Base-by-base conservation (phyloP, 371 early-diverging fungal genomes). In the Mucor ambiguus region DNA sequence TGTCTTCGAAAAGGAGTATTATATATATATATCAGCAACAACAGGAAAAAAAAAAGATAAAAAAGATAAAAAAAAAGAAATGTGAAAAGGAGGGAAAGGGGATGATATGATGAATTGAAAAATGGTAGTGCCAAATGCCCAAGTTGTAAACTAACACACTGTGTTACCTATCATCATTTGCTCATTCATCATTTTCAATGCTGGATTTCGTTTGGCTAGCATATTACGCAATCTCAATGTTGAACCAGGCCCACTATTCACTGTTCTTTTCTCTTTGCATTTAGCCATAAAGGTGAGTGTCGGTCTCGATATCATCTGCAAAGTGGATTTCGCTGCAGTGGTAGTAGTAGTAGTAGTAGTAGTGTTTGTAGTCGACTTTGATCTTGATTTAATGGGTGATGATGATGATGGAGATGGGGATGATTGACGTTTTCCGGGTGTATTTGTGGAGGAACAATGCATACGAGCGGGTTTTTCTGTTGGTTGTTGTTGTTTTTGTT, bases 181-280 rank as follows among this genome's bases (percentile, higher is more conserved):
- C n/a, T 57, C 32, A 57, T 30, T 57, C 3, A 57, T 32, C 30
- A 57, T 57, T 30, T 57, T 57, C 32, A 29, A 35, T n/a, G 60
- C 32, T 33, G 46, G 61, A 35, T 49, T 66, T 66, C 80, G 61
- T 63, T 70, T 80, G 3, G 80, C 78, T 52, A 80, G 69, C 78
- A 80, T 74, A 49, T 74, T 77, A 14, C 80, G 76, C 44, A 80
- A 58, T 60, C 81, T 72, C 28, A 80, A 65, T n/a, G 78, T 77
- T 11, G 81, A 80, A 7, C 81, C 81, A 33, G 81, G 81, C 58
- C 76, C 49, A 26, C 55, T 64, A 16, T 48, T 38, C 26, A 26
- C 26, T 38, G 28, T 11, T 46, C 44, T 48, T 54, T 44, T 61
- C 44, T 63, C 56, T 61, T 63, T 63, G 2, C 58, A 60, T 63